Evolutionary conservation across 2,329 filamentous ascomycete genomes (phyloP), one percentile per base, ranked within the genome.

Genomic region (Xylaria digitata): DNA sequence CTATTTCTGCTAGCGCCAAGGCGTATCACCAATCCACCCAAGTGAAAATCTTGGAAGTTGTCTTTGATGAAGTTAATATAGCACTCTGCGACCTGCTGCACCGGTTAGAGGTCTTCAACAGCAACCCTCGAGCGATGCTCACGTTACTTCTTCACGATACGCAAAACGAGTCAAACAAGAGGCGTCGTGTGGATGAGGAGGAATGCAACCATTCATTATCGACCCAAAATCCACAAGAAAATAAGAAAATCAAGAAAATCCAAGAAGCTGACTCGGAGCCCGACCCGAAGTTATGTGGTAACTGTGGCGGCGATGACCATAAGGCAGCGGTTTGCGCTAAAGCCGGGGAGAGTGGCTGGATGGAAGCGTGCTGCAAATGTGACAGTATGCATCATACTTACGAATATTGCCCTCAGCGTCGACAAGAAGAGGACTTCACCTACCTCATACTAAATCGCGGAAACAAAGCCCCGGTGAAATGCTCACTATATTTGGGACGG

Each of bases 351-450:
- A 58, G 54, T 58, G 61, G 61, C 40, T 64, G 61, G 61, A 64
- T 64, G 61, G 61, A 64, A 58, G 54, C 54, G 9, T 59, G 54
- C 30, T 52, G 45, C 21, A 64, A 64, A 46, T 64, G 54, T n/a
- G 54, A 64, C n/a, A 64, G 53, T 19, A 26, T 13, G 5, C 13
- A 59, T 17, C 61, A 64, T 46, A 53, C 55, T 7, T 59, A 59
- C 37, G 54, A 64, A 6, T 1, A 46, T 17, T 64, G 61, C 23
- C 61, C 61, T 19, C 32, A 1, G 13, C 61, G 61, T 11, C 30
- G 9, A 19, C 23, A 32, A 34, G 21, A 30, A 0, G 45, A 64
- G 6, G 61, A 64, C n/a, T 64, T 64, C 11, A 9, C 17, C 15
- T 64, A 59, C 17, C 61, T 64, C 3, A 64, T 64, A 15, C 9